These are phyloP conservation scores for Strobilomyces dryophilus DNA, from an alignment of 768 basidiomycete species.

Conservation along the genomic window DNA sequence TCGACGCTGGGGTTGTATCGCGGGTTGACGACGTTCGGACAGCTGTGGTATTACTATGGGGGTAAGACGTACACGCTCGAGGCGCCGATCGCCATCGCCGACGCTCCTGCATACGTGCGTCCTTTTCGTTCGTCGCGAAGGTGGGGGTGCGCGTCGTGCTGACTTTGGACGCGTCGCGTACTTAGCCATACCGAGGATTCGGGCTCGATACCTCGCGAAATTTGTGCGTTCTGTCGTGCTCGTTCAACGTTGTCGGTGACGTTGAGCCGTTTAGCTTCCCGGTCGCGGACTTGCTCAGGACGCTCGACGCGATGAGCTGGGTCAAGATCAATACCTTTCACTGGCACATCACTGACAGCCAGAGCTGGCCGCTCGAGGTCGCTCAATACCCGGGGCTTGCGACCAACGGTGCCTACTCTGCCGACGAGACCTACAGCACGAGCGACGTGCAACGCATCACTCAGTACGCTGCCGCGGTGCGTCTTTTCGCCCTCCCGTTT, in stretches of 20 bases:
- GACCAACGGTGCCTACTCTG: conserved; percentile 62
- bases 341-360: conserved; percentile 83
- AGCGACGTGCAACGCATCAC: conserved; percentile 57
- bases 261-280: conserved; percentile 30
- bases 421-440: conserved; percentile 47
- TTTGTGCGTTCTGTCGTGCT: conserved; percentile 30
- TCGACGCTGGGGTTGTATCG: conserved; percentile 48
- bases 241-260: neutral
- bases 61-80: conserved; percentile 35
- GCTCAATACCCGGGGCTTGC: conserved; percentile 58
- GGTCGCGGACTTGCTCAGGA: conserved; percentile 36
- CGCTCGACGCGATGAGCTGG: conserved; percentile 50
- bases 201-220: conserved; percentile 45
- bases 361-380: conserved; percentile 73
- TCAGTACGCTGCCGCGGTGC: conserved; percentile 63
- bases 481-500: conserved; percentile 22
- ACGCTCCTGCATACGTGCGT: conserved; percentile 45
- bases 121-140: too few species aligned
- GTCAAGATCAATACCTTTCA: conserved; percentile 69
- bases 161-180: neutral
- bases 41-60: conserved; percentile 44
- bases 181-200: conserved; percentile 38
- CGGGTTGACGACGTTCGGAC: conserved; percentile 53
- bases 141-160: neutral
- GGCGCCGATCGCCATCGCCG: conserved; percentile 40